Percentiles rank a stretch among this genome's conserved stretches.
phyloP scores from a whole-genome alignment of 139 green algal genomes.

The Coccomyxa sp. region DNA sequence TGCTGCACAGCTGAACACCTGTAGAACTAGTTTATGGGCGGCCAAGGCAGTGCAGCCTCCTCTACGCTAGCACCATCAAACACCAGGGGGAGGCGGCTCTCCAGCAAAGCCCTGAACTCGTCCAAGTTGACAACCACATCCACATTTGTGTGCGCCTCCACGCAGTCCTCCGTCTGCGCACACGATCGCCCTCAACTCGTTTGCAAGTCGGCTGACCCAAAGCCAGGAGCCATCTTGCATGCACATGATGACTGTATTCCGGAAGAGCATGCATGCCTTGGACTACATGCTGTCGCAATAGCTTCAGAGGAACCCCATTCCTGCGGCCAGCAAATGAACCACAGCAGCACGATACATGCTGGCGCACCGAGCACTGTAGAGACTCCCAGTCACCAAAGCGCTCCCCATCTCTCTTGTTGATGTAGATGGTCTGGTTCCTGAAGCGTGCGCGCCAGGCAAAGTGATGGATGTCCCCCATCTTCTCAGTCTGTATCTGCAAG shows the following conservation, averaged over 20 bases:
- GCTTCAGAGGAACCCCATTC: too few relatives aligned
- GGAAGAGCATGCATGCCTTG: not conserved
- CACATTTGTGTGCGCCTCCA: slow-evolving; percentile 82
- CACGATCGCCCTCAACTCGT: too few relatives aligned
- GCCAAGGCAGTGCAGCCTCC: slow-evolving; percentile 54
- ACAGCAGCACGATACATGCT: too few relatives aligned
- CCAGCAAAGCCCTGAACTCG: slow-evolving; percentile 48
- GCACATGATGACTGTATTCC: too few relatives aligned
- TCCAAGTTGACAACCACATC: slow-evolving; percentile 69
- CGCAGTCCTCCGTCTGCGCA: slow-evolving; percentile 68
- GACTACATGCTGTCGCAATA: not conserved
- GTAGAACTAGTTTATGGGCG: not conserved
- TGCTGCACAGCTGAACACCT: too few relatives aligned
- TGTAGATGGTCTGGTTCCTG: slow-evolving; percentile 73
- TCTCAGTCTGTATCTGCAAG: slow-evolving; percentile 54
- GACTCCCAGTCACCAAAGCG: slow-evolving; percentile 61
- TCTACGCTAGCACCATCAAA: slow-evolving; percentile 43
- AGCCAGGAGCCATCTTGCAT: not conserved
- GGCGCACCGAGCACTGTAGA: slow-evolving; percentile 24
- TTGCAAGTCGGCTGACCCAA: not conserved
- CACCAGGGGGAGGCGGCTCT: slow-evolving; percentile 58
- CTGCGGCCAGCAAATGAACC: too few relatives aligned
- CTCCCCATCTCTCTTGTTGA: slow-evolving; percentile 49
- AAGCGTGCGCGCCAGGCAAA: slow-evolving; percentile 68
- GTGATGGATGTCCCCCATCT: slow-evolving; percentile 86